Evolutionary conservation across 495 filamentous ascomycete species (phyloP), one percentile per base, ranked within the genome.

Genomic region (Talaromyces stipitatus): DNA sequence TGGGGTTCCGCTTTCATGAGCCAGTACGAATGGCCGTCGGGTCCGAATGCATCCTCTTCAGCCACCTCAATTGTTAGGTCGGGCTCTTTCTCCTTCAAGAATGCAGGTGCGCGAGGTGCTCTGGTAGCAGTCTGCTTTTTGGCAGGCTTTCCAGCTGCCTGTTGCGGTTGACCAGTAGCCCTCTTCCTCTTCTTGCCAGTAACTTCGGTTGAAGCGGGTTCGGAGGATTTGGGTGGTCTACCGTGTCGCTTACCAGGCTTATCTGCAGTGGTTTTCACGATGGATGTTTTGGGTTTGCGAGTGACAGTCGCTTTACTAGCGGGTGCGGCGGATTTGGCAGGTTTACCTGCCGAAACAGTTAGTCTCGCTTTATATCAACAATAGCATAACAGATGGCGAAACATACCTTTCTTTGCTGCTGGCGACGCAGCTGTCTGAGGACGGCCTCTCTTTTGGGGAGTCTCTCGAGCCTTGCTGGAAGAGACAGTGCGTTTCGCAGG

Each of bases 1-100:
- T 91, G 86, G 2, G 94, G 92, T 71, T 97, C 92, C 7, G 92
- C 91, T 74, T 97, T 97, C 83, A 97, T 83, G 59, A 97, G 82
- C 92, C 92, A 97, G 70, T 90, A 96, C 22, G 73, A 74, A 23
- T 61, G 69, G 16, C 61, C 67, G 24, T 61, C 63, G 4, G 45
- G 36, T 26, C 43, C 60, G 20, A 55, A 45, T 14, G 43, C 36
- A 26, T 56, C 45, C 14, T 56, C 58, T 43, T 61, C 52, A 59
- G 55, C 16, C 12, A 43, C 59, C 45, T 47, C 60, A 47, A 52
- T 51, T 8, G 32, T 50, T 41, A 50, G 24, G 46, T 61, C 54
- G 36, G 46, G 33, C 48, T 57, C 58, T 54, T 57, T 54, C 38
- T 62, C 28, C 22, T 50, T 58, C n/a, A 52, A 14, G 14, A 59